Evolutionary conservation across 768 basidiomycete genomes (phyloP).

Genomic region (Mycena galopus): DNA sequence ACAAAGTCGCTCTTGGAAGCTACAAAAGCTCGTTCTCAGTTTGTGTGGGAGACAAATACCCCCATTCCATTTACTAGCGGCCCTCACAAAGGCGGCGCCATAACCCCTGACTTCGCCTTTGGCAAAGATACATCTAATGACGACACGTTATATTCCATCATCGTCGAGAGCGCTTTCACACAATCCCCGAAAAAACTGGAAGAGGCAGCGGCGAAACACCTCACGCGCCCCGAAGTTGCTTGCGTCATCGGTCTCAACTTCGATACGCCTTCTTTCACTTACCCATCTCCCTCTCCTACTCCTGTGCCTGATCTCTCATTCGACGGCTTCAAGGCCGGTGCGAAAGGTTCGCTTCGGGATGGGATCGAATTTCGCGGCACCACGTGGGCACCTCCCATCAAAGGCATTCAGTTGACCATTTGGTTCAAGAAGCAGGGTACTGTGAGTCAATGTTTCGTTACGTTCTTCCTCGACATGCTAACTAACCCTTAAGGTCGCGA

Average conservation of each 20-base stretch:
- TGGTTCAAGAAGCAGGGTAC: not conserved
- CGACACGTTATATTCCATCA: not conserved
- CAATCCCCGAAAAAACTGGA: not conserved
- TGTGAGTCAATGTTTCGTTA: not conserved
- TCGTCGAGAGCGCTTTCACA: constrained; percentile 13
- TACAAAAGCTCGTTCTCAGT: not conserved
- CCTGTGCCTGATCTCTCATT: not conserved
- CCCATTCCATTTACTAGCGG: not conserved
- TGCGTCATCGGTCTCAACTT: constrained; percentile 15
- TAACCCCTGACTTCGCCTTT: constrained; percentile 10
- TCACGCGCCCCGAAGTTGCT: constrained; percentile 1
- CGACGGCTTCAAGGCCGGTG: not conserved
- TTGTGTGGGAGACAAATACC: constrained; percentile 8
- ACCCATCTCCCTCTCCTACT: not conserved
- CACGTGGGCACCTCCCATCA: constrained; percentile 1
- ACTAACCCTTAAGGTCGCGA: not conserved
- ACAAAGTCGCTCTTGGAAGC: not conserved
- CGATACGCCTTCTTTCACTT: not conserved
- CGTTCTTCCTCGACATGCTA: not conserved
- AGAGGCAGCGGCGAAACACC: not conserved
- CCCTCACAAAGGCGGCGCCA: not conserved
- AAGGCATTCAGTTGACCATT: not conserved
- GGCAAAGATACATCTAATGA: not conserved
- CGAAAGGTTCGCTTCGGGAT: not conserved
- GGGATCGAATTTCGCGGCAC: not conserved